Evolutionary conservation across 176 grass and related monocot species (phyloP).

Genomic region (Aegilops bicornis): DNA sequence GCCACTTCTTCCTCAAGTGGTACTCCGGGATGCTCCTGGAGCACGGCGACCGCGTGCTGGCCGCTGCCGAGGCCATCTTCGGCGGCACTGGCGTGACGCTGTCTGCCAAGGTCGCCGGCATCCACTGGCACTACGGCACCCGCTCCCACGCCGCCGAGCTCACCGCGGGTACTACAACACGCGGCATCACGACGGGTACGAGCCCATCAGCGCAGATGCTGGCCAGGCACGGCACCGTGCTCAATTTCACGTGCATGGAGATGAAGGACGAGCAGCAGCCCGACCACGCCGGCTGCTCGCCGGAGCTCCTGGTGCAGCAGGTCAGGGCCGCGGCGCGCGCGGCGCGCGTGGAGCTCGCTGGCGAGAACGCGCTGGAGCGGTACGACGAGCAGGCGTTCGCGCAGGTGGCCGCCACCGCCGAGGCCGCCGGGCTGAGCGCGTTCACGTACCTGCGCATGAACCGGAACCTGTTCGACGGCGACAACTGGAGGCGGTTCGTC

Average conservation of each 20-base stretch:
- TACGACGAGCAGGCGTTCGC: conserved; percentile 82
- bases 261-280: conserved; percentile 97
- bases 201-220: conserved; percentile 65
- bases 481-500: conserved; percentile 88
- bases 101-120: conserved; percentile 89
- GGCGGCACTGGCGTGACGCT: conserved; percentile 59
- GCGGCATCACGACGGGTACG: conserved; percentile 62
- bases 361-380: conserved; percentile 89
- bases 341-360: conserved; percentile 64
- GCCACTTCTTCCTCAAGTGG: conserved; percentile 81
- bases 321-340: conserved; percentile 40
- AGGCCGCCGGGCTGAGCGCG: conserved; percentile 48
- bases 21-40: conserved; percentile 87
- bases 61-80: conserved; percentile 72
- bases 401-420: conserved; percentile 57
- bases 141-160: conserved; percentile 91
- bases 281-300: conserved; percentile 61
- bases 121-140: conserved; percentile 95
- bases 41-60: conserved; percentile 80
- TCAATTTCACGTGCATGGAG: conserved; percentile 99
- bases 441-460: conserved; percentile 96
- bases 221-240: conserved; percentile 55
- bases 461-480: conserved; percentile 74
- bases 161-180: conserved; percentile 97
- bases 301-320: conserved; percentile 70